These are phyloP conservation scores for Aspergillus vadensis DNA, from an alignment of 2,329 filamentous ascomycete genomes.

Conservation along the genomic window DNA sequence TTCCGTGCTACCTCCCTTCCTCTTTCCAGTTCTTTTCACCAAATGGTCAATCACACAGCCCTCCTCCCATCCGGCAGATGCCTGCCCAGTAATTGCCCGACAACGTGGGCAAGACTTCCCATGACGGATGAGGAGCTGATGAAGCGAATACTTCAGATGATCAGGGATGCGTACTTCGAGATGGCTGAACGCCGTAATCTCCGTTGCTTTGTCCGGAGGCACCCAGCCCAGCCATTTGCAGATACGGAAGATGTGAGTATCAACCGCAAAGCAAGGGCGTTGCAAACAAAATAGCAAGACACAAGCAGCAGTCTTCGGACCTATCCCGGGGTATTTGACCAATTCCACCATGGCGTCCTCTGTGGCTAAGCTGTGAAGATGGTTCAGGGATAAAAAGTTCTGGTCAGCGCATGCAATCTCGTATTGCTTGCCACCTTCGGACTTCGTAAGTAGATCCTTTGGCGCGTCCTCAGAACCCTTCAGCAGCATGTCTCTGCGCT, in stretches of 20 bases:
- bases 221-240: constrained; percentile 65
- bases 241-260: constrained; percentile 67
- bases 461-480: constrained; percentile 48
- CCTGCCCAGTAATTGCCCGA: constrained; percentile 61
- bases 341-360: constrained; percentile 61
- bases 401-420: constrained; percentile 61
- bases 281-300: constrained; percentile 66
- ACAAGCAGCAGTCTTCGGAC: constrained; percentile 67
- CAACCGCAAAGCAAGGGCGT: constrained; percentile 65
- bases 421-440: constrained; percentile 54
- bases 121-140: constrained; percentile 63
- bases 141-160: constrained; percentile 64
- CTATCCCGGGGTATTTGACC: constrained; percentile 63
- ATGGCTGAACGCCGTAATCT: constrained; percentile 58
- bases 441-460: constrained; percentile 45
- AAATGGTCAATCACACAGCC: constrained; percentile 67
- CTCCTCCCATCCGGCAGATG: constrained; percentile 64
- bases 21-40: constrained; percentile 58
- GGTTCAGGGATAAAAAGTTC: constrained; percentile 65
- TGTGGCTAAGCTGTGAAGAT: constrained; percentile 58
- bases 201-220: constrained; percentile 50
- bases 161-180: constrained; percentile 64
- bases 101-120: constrained; percentile 64
- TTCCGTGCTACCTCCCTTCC: constrained; percentile 32
- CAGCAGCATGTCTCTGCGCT: constrained; percentile 54